Conservation (phyloP, 2,329 filamentous ascomycete species). For the Calonectria crousiana region DNA sequence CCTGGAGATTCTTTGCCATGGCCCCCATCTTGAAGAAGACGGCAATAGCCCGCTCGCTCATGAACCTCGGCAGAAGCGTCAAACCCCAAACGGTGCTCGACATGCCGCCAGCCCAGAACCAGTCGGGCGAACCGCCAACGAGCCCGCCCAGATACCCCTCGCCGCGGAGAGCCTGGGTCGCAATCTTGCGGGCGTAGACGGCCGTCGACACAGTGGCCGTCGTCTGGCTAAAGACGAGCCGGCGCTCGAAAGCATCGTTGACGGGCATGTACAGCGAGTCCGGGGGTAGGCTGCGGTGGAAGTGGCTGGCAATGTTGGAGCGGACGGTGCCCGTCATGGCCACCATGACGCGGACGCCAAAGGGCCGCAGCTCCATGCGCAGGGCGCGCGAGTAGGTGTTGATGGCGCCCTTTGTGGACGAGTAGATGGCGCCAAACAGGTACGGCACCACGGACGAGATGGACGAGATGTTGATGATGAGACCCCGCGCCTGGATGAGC, state of each 20-base stretch:
- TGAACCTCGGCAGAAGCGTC: constrained; percentile 41
- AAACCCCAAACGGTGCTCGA: constrained; percentile 44
- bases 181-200: constrained; percentile 58
- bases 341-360: constrained; percentile 69
- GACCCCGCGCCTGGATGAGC: constrained; percentile 62
- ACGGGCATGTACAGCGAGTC: constrained; percentile 62
- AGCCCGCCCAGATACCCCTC: constrained; percentile 50
- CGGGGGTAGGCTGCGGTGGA: constrained; percentile 55
- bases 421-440: constrained; percentile 66
- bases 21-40: constrained; percentile 46
- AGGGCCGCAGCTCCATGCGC: constrained; percentile 65
- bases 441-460: constrained; percentile 64
- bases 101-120: constrained; percentile 51
- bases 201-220: constrained; percentile 58
- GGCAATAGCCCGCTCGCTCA: constrained; percentile 45
- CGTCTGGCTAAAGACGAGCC: constrained; percentile 63
- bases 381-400: constrained; percentile 65
- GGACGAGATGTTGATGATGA: constrained; percentile 69
- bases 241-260: constrained; percentile 58
- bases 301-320: constrained; percentile 61
- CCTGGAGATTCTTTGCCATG: constrained; percentile 40
- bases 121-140: constrained; percentile 50
- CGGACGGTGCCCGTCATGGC: constrained; percentile 66
- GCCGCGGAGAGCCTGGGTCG: constrained; percentile 55
- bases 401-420: constrained; percentile 68